Evolutionary conservation across 495 filamentous ascomycete genomes (phyloP), one percentile per base, ranked within the genome.

Genomic region (Wilcoxina mikolae): DNA sequence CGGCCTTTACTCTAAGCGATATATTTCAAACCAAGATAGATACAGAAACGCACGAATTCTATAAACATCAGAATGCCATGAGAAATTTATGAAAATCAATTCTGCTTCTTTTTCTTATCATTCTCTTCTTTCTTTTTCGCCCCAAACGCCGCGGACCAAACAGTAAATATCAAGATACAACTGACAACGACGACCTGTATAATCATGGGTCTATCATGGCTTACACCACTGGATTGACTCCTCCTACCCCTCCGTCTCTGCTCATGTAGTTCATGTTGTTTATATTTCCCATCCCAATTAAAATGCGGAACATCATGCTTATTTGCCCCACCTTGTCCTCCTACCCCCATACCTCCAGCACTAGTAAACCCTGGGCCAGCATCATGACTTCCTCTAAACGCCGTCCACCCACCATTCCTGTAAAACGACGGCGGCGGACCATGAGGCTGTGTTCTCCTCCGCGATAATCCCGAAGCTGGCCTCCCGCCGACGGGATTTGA

Each of bases 341-440:
- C 52, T 20, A 38, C 56, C 0, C 56, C 65, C 5, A 23, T 53
- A 2, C 46, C 53, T 23, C 58, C 47, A 23, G 15, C 9, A 48
- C 53, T 39, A 17, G 11, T 41, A 0, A 48, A 38, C 24, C 50
- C 60, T 4, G 60, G 65, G 17, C 60, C 52, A 70, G 69, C 55
- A 74, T 72, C 54, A 71, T 17, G 31, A 4, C 72, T 65, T 45
- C 51, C 79, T 56, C 68, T 80, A 77, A 43, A 70, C 67, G 12
- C 61, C 54, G 76, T 79, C 77, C 80, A 87, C 3, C 86, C 88
- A 0, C 87, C 89, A 51, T 75, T 79, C 17, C 78, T 73, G 66
- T 83, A 94, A 68, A 95, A 98, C 57, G 78, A 83, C 0, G 91
- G 90, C 53, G 91, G 90, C 7, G 91, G 89, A 0, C 91, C 91